Base-by-base conservation (phyloP, 2,329 filamentous ascomycete species). In the Didymella segeticola region DNA sequence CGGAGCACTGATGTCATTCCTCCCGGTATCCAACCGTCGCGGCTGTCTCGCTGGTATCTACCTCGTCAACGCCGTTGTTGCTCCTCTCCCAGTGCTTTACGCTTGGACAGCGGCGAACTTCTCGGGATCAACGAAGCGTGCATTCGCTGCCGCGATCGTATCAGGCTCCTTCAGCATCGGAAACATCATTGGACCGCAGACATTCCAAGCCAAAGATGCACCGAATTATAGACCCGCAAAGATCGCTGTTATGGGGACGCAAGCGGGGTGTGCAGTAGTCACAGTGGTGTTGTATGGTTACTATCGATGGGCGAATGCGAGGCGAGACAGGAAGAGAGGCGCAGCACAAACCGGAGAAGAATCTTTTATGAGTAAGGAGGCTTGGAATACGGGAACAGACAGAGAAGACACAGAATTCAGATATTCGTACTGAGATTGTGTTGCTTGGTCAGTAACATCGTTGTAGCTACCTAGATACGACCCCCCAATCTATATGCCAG, bases 161-260 rank as follows among this genome's bases (percentile, higher is more conserved):
- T 71, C 68, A 30, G 71, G 72, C 33, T 68, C 64, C 2, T 75
- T 74, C 29, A 69, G 67, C 31, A 48, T 75, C 9, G 79, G 60
- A 1, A 67, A 65, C 29, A 67, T 64, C 31, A 64, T 65, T 11
- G 61, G 81, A 68, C 70, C 62, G 56, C 67, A 62, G 48, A 61
- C 56, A 12, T 63, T 60, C 15, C 53, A 47, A 37, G 58, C 48
- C 8, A 51, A 48, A 1, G 60, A 65, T 25, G 58, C 56, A 9
- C 62, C 62, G 12, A 33, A 42, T 2, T 67, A 65, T 36, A 46
- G 76, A 2, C 75, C 76, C 2, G 78, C 78, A 1, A 80, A 79
- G 57, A 71, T 78, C 25, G 71, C 74, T 5, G 75, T 79, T 38
- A 66, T 77, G 43, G 70, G 50, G 1, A 57, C 58, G 4, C 48